Evolutionary conservation across 371 early-diverging fungal genomes (phyloP), one percentile per base, ranked within the genome.

Genomic region (Mucor ambiguus): DNA sequence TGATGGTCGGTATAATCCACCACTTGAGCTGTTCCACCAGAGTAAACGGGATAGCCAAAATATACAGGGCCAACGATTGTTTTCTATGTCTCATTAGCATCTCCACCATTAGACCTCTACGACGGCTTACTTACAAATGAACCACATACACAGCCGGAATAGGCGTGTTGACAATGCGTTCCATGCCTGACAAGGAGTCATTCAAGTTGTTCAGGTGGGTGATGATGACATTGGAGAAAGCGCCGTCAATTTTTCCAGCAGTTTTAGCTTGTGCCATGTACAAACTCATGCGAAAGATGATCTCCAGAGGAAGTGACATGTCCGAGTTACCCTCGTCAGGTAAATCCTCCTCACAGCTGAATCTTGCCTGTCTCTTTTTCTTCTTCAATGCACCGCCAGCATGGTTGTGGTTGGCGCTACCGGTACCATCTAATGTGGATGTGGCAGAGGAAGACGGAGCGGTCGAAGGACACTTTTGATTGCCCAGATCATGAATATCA

Each of bases 121-220:
- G 26, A 22, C 3, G 33, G 26, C 18, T 35, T 20, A 3, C 79
- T 74, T 77, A 78, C 75, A 93, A 66, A 78, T 93, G 95, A 62
- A 92, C 87, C 30, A 81, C 78, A 70, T 94, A 94, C 11, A 91
- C 93, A 18, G 86, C 69, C 0, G 95, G 95, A 71, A 93, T 90
- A 12, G 95, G 95, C 2, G 91, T 88, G 66, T 78, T 81, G n/a
- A 89, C 78, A 70, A 94, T 89, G 26, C 95, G 79, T 68, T 93
- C 93, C 68, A 93, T 82, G 35, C 80, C 78, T 30, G 86, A 82
- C 41, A 93, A 74, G 66, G 84, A 85, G 66, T 94, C 94, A 48
- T 90, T 83, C 65, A 89, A 61, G 29, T 70, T 73, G 22, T 83
- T 81, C 2, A 89, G 65, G 22, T 81, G 81, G 37, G 74, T 71